Evolutionary conservation across 1,139 yeast species (phyloP), one percentile per base, ranked within the genome.

Genomic region (Hansenula lynferdii): DNA sequence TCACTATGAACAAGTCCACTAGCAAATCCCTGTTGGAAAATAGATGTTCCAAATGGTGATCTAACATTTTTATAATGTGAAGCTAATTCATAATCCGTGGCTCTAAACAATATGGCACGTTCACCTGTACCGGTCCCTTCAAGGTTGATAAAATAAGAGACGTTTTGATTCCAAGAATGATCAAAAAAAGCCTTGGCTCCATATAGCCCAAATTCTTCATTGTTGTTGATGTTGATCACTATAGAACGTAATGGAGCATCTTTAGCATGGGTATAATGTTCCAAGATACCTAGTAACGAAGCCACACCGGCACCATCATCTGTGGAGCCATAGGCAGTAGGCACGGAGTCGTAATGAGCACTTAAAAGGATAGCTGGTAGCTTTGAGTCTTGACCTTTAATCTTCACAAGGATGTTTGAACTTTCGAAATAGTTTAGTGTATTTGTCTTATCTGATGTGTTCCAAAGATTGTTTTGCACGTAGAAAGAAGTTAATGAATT

Each of bases 111-210:
- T 27, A 85, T 71, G 1, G 96, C 90, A 45, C 85, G 77, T 7
- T 96, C 96, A 21, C 96, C 96, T 5, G 95, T 85, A 4, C 97
- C 97, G 1, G 96, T 86, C n/a, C 97, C 97, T 66, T 90, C 97
- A 47, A 90, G 66, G 55, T 90, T 90, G 50, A 90, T 69, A 48
- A 90, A 85, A 48, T 75, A 82, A 32, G 69, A 69, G 4, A 84
- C 78, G 14, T 72, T 62, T 36, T 72, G 61, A 24, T 77, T 70
- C 95, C 95, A 87, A 14, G 85, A 81, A 56, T 89, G 96, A 27
- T 67, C 57, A 42, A 85, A 64, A 54, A 87, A 89, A 0, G 86
- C 75, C 37, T 73, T 71, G 0, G 97, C 96, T 3, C 97, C 97
- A 39, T 80, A 66, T 33, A 90, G 68, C 0, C 96, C 96, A 61